These are phyloP conservation scores for Garcia nutans DNA, from an alignment of 345 rosid species.

Conservation along the genomic window DNA sequence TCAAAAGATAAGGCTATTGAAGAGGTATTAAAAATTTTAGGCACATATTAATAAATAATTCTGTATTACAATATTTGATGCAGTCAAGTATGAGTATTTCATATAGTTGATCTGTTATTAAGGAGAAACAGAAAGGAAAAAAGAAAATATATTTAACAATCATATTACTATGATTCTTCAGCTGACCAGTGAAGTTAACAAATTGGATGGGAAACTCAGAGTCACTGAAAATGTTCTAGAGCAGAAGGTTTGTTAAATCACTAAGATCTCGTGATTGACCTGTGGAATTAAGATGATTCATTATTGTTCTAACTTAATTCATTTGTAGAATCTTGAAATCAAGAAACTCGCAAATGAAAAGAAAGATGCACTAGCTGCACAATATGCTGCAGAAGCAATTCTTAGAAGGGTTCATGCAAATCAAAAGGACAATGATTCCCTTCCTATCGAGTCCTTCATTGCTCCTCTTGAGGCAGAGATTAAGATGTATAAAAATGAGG, in stretches of 20 bases:
- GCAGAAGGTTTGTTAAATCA: constrained; percentile 49
- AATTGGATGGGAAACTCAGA: constrained; percentile 53
- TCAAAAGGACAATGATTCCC: constrained; percentile 63
- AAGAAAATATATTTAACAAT: too few relatives aligned
- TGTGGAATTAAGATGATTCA: constrained; percentile 9
- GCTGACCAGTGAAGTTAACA: constrained; percentile 49
- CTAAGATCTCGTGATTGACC: background rate
- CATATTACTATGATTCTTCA: constrained; percentile 32
- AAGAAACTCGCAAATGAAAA: constrained; percentile 60
- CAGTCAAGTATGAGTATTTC: too few relatives aligned
- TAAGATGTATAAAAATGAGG: constrained; percentile 75
- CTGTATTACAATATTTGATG: too few relatives aligned
- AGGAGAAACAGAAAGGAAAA: too few relatives aligned
- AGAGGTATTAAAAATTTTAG: constrained; percentile 49
- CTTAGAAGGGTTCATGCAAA: constrained; percentile 68
- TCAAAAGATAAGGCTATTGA: constrained; percentile 62
- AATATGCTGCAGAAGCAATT: constrained; percentile 82
- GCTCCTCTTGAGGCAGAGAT: constrained; percentile 90
- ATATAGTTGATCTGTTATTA: background rate
- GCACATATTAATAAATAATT: background rate
- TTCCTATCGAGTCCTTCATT: constrained; percentile 61
- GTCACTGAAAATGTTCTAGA: constrained; percentile 54
- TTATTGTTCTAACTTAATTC: background rate
- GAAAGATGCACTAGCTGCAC: constrained; percentile 88
- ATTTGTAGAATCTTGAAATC: constrained; percentile 68